Evolutionary conservation across 805 yeast genomes (phyloP), one percentile per base, ranked within the genome.

Genomic region (Candida loeiensis): DNA sequence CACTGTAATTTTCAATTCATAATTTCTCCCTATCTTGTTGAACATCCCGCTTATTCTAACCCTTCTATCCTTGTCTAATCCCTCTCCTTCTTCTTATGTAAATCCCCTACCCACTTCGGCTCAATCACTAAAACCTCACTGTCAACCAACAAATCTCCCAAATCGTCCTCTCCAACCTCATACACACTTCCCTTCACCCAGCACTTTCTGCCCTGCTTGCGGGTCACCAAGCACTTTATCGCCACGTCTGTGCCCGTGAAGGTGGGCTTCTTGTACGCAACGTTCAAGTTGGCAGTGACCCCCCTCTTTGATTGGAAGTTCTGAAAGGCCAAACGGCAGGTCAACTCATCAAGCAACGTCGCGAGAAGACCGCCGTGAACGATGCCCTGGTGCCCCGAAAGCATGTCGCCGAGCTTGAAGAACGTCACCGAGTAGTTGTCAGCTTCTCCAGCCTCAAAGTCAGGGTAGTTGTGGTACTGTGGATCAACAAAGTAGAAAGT

Each of bases 311-410:
- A 62, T 26, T 59, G 54, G 40, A 61, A 59, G 46, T 66, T 69
- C 42, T 65, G 64, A 44, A 69, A 68, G 9, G 72, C 74, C 21
- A 69, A 50, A 11, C 72, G 47, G 40, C 74, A 69, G 3, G 73
- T 65, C 33, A 66, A 50, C 44, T 69, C 73, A 47, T 69, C 73
- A 41, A 69, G 51, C 20, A 67, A 49, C 1, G 73, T 69, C 24
- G 74, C 73, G 18, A 68, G 47, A 32, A 68, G 51, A 2, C 74
- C 73, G 1, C 73, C 74, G 45, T 68, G 73, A n/a, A 68, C 62
- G 11, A 68, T 66, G 3, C 60, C 61, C 4, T 58, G 50, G 46
- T 69, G 73, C 9, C 74, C 74, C 2, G 69, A 56, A 14, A 68
- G 55, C 40, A 53, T 51, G 5, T 55, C 43, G 8, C 73, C 74